These are phyloP conservation scores for Phytophthora podocarpi DNA, from an alignment of 352 stramenopile genomes.

Conservation along the genomic window DNA sequence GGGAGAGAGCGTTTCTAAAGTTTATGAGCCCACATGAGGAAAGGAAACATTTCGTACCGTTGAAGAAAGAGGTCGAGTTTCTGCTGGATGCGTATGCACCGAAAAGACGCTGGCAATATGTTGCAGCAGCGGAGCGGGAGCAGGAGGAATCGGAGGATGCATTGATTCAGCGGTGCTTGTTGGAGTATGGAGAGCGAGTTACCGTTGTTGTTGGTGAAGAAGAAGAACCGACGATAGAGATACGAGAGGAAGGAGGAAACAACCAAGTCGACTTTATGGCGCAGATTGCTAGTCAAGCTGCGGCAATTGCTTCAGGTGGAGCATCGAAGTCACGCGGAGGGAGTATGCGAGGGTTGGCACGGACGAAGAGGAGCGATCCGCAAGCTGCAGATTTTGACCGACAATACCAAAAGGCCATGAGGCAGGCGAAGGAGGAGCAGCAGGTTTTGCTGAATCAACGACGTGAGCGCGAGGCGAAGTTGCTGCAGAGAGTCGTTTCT, in stretches of 20 bases:
- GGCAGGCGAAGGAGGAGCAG: conserved; percentile 60
- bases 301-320: conserved; percentile 36
- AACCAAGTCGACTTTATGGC: conserved; percentile 41
- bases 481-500: conserved; percentile 59
- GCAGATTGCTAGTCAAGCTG: conserved; percentile 55
- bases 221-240: conserved; percentile 16
- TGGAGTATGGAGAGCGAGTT: conserved; percentile 82
- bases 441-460: conserved; percentile 44
- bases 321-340: conserved; percentile 9
- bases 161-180: conserved; percentile 76
- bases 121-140: conserved; percentile 20
- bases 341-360: conserved; percentile 17
- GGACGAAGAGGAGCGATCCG: conserved; percentile 21
- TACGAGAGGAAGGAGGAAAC: neutral
- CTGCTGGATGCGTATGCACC: conserved; percentile 48
- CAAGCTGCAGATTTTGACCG: conserved; percentile 56
- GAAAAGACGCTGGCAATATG: conserved; percentile 52
- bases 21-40: conserved; percentile 19
- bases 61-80: conserved; percentile 55
- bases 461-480: conserved; percentile 47
- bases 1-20: conserved; percentile 38
- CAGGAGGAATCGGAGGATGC: conserved; percentile 59
- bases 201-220: conserved; percentile 24
- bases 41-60: neutral
- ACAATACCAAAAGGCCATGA: conserved; percentile 62